Evolutionary conservation across 2,329 filamentous ascomycete species (phyloP), one percentile per base, ranked within the genome.

Genomic region (Clonostachys sp.): DNA sequence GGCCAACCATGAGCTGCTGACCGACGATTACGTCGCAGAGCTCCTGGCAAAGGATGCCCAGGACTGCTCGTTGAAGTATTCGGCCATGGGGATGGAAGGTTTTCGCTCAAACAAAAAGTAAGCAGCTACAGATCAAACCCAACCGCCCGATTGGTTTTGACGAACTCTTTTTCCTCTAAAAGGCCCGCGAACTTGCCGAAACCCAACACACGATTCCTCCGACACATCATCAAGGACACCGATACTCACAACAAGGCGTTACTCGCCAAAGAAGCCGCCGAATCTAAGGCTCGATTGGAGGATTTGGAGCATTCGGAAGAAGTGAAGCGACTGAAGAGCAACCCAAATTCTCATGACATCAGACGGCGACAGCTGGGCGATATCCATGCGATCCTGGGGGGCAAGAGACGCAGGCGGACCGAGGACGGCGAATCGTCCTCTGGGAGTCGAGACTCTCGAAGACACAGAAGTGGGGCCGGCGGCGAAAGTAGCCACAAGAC

Each of bases 181-280:
- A 90, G 81, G 59, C 80, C 84, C 48, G 68, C 78, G 42, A 79
- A 80, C 55, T 81, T 84, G 53, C 89, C 89, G 1, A 96, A 92
- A 62, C 91, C 92, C 4, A 97, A 99, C 59, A 96, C 89, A 0
- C 81, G 87, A 34, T 97, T 97, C 62, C 71, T 99, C 40, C 84
- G 84, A 49, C 87, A 94, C 58, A 88, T 97, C 48, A 89, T 99
- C 51, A 87, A 86, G 53, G 87, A 94, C 55, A 95, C 90, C 9
- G 87, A 95, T 57, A 86, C 69, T 46, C 92, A 99, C 68, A 99
- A 99, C 76, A 83, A 87, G 20, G 87, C 89, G 1, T 74, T 97
- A 33, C 80, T 90, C 16, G 89, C 87, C 1, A 95, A 86, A 60
- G 92, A 97, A 64, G 84, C 85, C 24, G 83, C 87, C 43, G 91